Evolutionary conservation across 2,329 filamentous ascomycete species (phyloP).

Genomic region (Purpureocillium takamizusanense): DNA sequence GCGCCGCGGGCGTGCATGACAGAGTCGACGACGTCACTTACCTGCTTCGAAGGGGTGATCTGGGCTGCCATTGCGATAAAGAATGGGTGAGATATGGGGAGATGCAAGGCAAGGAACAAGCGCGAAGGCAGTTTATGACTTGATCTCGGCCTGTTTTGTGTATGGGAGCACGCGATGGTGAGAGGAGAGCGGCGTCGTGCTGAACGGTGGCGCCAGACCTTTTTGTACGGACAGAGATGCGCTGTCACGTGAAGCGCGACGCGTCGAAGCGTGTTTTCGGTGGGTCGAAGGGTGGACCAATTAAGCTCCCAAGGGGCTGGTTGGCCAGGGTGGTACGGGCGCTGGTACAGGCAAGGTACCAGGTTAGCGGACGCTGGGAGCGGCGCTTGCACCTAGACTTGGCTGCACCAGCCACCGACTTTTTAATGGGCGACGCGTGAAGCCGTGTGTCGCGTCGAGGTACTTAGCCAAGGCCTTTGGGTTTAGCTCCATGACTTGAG

Average conservation of each 20-base stretch:
- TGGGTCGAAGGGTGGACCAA: conserved; percentile 12
- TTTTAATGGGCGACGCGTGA: conserved; percentile 11
- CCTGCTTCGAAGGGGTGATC: conserved; percentile 54
- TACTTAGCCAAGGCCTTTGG: conserved; percentile 5
- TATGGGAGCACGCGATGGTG: conserved; percentile 19
- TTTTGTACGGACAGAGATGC: conserved; percentile 28
- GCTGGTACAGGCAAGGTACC: conserved; percentile 4
- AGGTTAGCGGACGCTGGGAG: background rate
- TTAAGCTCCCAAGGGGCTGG: conserved; percentile 11
- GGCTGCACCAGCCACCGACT: conserved; percentile 9
- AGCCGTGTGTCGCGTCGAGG: conserved; percentile 11
- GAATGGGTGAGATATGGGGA: conserved; percentile 5
- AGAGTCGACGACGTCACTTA: conserved; percentile 25
- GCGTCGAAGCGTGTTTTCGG: conserved; percentile 23
- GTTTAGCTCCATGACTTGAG: background rate
- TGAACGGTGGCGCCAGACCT: conserved; percentile 19
- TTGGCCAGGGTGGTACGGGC: background rate
- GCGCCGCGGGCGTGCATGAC: background rate
- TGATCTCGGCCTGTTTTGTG: conserved; percentile 11
- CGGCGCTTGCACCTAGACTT: background rate
- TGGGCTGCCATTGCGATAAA: conserved; percentile 61
- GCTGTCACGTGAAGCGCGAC: conserved; percentile 27
- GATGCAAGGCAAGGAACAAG: conserved; percentile 9
- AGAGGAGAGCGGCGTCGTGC: conserved; percentile 9
- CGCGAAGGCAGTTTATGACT: conserved; percentile 9